Evolutionary conservation across 2,329 filamentous ascomycete species (phyloP).

Genomic region (Microdochium trichocladiopsis): DNA sequence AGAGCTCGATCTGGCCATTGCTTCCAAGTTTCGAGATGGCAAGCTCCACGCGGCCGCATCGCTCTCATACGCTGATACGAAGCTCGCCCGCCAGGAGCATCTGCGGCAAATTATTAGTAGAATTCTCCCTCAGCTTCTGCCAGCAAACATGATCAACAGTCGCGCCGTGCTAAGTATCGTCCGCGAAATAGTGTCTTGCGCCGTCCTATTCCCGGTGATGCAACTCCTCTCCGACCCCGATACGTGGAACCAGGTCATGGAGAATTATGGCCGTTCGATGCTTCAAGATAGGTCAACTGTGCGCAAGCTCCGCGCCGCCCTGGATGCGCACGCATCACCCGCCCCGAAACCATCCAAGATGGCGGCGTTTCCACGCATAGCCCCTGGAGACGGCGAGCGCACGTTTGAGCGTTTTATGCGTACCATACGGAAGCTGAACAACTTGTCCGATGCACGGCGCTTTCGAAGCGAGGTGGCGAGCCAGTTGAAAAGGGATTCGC

Average conservation of each 20-base stretch:
- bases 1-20: constrained; percentile 90
- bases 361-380: constrained; percentile 71
- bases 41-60: constrained; percentile 82
- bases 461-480: constrained; percentile 90
- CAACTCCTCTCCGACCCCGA: constrained; percentile 82
- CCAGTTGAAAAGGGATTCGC: constrained; percentile 79
- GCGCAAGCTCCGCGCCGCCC: constrained; percentile 78
- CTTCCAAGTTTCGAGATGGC: constrained; percentile 85
- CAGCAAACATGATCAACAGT: constrained; percentile 67
- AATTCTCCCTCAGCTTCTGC: constrained; percentile 69
- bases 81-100: constrained; percentile 81
- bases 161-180: constrained; percentile 74
- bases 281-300: constrained; percentile 95
- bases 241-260: constrained; percentile 95
- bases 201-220: constrained; percentile 78
- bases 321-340: constrained; percentile 91
- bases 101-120: constrained; percentile 67
- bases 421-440: constrained; percentile 80
- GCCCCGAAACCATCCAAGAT: constrained; percentile 57
- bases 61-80: constrained; percentile 76
- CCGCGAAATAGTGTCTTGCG: constrained; percentile 86
- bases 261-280: constrained; percentile 78
- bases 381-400: constrained; percentile 77
- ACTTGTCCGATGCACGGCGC: constrained; percentile 84
- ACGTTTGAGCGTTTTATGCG: constrained; percentile 93